Percentiles rank a stretch among this genome's conserved stretches.
These are phyloP conservation scores for Pseudopyricularia javanii DNA, from an alignment of 2,329 filamentous ascomycete genomes.

Conservation along the genomic window DNA sequence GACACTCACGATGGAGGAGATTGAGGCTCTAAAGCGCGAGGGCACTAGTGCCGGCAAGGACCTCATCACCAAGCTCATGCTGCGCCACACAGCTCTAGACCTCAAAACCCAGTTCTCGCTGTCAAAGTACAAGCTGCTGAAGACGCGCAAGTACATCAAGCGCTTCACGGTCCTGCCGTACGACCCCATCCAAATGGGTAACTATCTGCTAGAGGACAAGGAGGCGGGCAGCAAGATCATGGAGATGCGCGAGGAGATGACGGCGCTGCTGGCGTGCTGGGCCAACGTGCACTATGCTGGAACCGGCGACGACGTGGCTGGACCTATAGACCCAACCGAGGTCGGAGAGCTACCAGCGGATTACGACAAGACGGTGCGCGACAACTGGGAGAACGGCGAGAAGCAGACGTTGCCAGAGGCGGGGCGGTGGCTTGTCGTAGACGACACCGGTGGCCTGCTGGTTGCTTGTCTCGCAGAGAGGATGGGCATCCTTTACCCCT, in stretches of 20 bases:
- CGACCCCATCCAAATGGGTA: conserved; percentile 62
- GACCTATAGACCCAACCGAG: conserved; percentile 7
- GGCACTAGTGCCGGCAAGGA: conserved; percentile 73
- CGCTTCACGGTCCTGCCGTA: conserved; percentile 77
- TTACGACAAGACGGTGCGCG: background rate
- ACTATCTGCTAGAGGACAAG: conserved; percentile 69
- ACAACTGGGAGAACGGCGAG: background rate
- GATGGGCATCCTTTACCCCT: conserved; percentile 64
- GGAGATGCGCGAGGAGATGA: conserved; percentile 74
- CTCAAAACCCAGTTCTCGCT: conserved; percentile 91
- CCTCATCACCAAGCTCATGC: conserved; percentile 82
- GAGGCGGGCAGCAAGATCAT: conserved; percentile 64
- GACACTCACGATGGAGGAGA: conserved; percentile 62
- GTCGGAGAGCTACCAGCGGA: background rate
- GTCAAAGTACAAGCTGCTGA: conserved; percentile 90
- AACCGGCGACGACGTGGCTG: background rate
- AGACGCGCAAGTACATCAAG: conserved; percentile 85
- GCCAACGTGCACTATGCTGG: conserved; percentile 72
- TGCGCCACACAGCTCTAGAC: conserved; percentile 78
- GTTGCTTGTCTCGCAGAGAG: conserved; percentile 77
- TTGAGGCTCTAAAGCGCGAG: conserved; percentile 61
- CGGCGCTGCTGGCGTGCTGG: conserved; percentile 77
- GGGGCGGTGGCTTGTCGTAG: conserved; percentile 65
- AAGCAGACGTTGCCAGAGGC: conserved; percentile 4
- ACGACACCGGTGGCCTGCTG: conserved; percentile 75